Evolutionary conservation across 371 early-diverging fungal species (phyloP).

Genomic region (Umbelopsis sp.): DNA sequence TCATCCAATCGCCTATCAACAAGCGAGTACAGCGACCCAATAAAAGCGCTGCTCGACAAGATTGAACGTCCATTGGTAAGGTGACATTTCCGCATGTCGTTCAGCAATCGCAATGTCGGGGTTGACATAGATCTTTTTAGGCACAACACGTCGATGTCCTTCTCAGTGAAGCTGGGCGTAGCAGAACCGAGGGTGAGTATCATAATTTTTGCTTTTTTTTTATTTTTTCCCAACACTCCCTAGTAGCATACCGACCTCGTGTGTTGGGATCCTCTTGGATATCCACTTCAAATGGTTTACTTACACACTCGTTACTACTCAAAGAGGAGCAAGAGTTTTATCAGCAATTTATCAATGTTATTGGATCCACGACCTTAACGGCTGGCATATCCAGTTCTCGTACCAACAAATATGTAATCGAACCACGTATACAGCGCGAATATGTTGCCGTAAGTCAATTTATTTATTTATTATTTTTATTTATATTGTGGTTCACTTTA

Average conservation of each 20-base stretch:
- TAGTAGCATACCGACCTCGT: slow-evolving; percentile 7
- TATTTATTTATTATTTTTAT: neutral
- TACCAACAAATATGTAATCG: slow-evolving; percentile 14
- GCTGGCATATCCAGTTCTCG: slow-evolving; percentile 10
- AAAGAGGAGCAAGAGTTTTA: slow-evolving; percentile 13
- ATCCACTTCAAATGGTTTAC: neutral
- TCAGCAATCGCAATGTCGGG: neutral
- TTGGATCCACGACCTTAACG: slow-evolving; percentile 3
- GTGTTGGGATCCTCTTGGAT: neutral
- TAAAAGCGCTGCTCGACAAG: slow-evolving; percentile 12
- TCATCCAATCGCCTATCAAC: slow-evolving; percentile 5
- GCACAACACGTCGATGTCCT: slow-evolving; percentile 14
- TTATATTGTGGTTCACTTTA: too few species aligned
- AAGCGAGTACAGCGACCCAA: slow-evolving; percentile 14
- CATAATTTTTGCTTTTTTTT: neutral
- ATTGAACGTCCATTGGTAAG: slow-evolving; percentile 17
- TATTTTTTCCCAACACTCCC: neutral
- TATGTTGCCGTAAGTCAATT: slow-evolving; percentile 2
- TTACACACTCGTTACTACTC: neutral
- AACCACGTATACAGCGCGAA: slow-evolving; percentile 4
- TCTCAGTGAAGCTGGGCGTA: slow-evolving; percentile 10
- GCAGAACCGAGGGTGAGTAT: slow-evolving; percentile 10
- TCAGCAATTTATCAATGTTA: slow-evolving; percentile 16
- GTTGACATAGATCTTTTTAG: slow-evolving; percentile 14
- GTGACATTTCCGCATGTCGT: neutral